A percentile compares a stretch with the other conserved stretches of the same genome.
phyloP scores from a whole-genome alignment of 2,329 filamentous ascomycete genomes.

The Knoxdaviesia proteae region DNA sequence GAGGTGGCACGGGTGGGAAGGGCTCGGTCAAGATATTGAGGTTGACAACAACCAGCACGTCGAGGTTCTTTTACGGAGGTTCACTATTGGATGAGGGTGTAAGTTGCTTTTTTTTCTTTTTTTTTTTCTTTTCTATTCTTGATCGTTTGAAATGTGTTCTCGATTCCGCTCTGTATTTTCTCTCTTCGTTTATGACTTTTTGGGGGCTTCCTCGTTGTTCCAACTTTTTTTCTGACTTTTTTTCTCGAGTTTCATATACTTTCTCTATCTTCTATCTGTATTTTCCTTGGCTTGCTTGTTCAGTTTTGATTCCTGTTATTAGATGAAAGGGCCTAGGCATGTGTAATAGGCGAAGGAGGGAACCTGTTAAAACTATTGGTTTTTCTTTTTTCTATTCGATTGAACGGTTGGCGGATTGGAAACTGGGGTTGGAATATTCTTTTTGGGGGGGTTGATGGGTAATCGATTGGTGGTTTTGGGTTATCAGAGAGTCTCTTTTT shows the following conservation, averaged over 20 bases:
- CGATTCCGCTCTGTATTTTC: neutral
- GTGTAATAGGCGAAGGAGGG: neutral
- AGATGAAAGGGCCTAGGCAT: neutral
- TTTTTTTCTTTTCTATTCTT: neutral
- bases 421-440: too few species aligned
- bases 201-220: neutral
- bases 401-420: too few species aligned
- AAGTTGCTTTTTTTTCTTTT: too few species aligned
- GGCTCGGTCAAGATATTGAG: too few species aligned
- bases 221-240: neutral
- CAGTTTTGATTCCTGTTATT: neutral
- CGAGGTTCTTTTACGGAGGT: too few species aligned
- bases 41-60: too few species aligned
- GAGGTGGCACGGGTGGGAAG: too few species aligned
- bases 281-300: neutral
- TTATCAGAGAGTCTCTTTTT: too few species aligned
- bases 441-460: too few species aligned
- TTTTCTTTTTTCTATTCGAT: neutral
- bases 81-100: too few species aligned
- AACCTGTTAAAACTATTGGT: neutral
- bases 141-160: constrained; percentile 1
- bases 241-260: neutral
- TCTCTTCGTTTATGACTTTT: neutral
- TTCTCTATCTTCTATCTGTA: neutral
- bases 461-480: too few species aligned